A percentile compares a stretch with the other conserved stretches of the same genome.
Conservation (phyloP, 257 asterid species). For the Osmanthus fragrans region DNA sequence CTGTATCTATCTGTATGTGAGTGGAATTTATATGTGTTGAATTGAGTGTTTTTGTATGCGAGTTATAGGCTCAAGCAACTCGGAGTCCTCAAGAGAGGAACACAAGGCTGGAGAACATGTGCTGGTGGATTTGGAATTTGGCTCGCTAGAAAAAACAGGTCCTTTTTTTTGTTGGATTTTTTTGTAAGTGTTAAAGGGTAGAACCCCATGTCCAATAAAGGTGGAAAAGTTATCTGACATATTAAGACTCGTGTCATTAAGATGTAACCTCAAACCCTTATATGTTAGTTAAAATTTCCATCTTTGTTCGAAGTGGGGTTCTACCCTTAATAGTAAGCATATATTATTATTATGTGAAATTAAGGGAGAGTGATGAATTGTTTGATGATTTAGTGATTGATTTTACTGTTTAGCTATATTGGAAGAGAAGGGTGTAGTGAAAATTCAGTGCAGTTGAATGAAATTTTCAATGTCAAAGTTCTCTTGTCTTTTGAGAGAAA, state of each 20-base stretch:
- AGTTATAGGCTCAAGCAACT: constrained; percentile 84
- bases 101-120: constrained; percentile 92
- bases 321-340: neutral
- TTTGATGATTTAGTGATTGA: constrained; percentile 4
- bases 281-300: neutral
- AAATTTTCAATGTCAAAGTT: neutral
- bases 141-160: constrained; percentile 97
- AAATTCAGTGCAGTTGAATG: neutral
- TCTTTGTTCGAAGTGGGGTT: neutral
- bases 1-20: neutral
- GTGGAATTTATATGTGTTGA: neutral
- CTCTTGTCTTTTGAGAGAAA: neutral
- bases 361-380: neutral
- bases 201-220: neutral
- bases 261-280: neutral
- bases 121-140: constrained; percentile 99
- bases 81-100: constrained; percentile 94
- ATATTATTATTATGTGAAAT: neutral
- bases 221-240: neutral
- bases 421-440: neutral
- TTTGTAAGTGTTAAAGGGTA: neutral
- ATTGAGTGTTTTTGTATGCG: constrained; percentile 16
- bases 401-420: neutral
- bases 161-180: neutral
- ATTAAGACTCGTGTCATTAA: neutral